Percentiles rank a stretch among this genome's conserved stretches.
Conservation (phyloP, 1,284 basidiomycete genomes). For the Termitomyces sp. region DNA sequence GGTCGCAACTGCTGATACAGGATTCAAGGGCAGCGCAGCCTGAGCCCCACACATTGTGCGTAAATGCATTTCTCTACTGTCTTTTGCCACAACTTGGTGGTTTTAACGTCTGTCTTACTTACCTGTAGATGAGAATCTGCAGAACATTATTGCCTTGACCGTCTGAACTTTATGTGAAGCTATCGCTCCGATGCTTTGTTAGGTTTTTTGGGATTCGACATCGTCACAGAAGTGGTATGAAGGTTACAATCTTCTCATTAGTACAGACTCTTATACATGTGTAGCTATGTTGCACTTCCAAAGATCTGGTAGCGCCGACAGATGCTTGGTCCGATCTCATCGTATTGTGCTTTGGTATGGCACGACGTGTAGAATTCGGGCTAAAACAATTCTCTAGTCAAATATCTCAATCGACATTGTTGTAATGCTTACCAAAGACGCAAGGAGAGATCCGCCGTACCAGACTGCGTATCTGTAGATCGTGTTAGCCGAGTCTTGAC, state of each 20-base stretch:
- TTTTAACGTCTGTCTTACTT: too few species aligned
- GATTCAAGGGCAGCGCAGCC: too few species aligned
- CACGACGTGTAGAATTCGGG: constrained; percentile 98
- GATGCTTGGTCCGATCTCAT: constrained; percentile 95
- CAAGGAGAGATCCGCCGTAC: constrained; percentile 95
- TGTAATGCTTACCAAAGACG: constrained; percentile 70
- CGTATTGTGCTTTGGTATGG: constrained; percentile 96
- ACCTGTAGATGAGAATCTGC: too few species aligned
- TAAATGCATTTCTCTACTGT: too few species aligned
- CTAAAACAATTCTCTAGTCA: constrained; percentile 30
- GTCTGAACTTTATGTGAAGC: too few species aligned
- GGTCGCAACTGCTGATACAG: too few species aligned
- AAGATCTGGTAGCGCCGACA: constrained; percentile 94
- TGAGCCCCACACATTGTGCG: too few species aligned
- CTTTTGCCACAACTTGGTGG: too few species aligned
- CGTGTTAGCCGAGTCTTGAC: constrained; percentile 3
- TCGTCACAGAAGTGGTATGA: background rate
- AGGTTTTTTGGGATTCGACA: too few species aligned
- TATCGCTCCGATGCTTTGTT: too few species aligned
- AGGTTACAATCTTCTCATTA: background rate
- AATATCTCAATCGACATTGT: background rate
- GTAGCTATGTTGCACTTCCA: constrained; percentile 72
- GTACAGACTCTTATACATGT: background rate
- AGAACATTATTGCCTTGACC: too few species aligned
- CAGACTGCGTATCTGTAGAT: constrained; percentile 83